A percentile compares a stretch with the other conserved stretches of the same genome.
These are phyloP conservation scores for Leccinum truebloodii DNA, from an alignment of 768 basidiomycete genomes.

Conservation along the genomic window DNA sequence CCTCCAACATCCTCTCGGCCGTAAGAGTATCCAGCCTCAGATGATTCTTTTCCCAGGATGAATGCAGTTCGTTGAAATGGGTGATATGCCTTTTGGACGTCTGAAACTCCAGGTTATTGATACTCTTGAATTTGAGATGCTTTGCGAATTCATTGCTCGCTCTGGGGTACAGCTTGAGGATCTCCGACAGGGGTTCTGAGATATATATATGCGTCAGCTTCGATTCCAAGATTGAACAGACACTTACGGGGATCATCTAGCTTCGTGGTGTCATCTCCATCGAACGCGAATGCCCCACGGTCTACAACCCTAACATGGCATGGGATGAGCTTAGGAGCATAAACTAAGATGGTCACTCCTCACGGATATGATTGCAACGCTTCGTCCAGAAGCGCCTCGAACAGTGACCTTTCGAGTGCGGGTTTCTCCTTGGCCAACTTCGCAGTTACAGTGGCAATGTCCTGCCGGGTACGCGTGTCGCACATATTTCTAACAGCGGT, in stretches of 20 bases:
- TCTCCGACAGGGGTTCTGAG: slow-evolving; percentile 12
- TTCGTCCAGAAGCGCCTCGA: slow-evolving; percentile 28
- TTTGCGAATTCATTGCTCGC: slow-evolving; percentile 1
- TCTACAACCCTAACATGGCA: slow-evolving; percentile 18
- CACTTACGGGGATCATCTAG: slow-evolving; percentile 7
- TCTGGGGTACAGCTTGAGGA: slow-evolving; percentile 15
- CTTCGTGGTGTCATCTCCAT: background rate
- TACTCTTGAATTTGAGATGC: slow-evolving; percentile 8
- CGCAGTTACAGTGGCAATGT: background rate
- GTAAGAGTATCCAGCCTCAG: background rate
- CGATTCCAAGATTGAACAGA: background rate
- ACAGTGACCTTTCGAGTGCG: slow-evolving; percentile 18
- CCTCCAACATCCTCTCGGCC: background rate
- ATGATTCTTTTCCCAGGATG: background rate
- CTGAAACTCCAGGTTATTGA: slow-evolving; percentile 13
- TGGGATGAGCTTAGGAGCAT: background rate
- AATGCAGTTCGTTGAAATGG: slow-evolving; percentile 7
- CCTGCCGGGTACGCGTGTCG: accelerated
- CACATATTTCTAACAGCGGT: slow-evolving; percentile 1
- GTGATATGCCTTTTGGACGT: slow-evolving; percentile 18
- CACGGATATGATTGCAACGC: slow-evolving; percentile 27
- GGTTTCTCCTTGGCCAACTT: slow-evolving; percentile 11
- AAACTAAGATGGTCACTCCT: slow-evolving; percentile 15
- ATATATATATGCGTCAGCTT: no score
- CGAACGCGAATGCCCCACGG: slow-evolving; percentile 10